A percentile compares a stretch with the other conserved stretches of the same genome.
These are phyloP conservation scores for Trichoderma gamsii DNA, from an alignment of 495 filamentous ascomycete genomes.

Conservation along the genomic window DNA sequence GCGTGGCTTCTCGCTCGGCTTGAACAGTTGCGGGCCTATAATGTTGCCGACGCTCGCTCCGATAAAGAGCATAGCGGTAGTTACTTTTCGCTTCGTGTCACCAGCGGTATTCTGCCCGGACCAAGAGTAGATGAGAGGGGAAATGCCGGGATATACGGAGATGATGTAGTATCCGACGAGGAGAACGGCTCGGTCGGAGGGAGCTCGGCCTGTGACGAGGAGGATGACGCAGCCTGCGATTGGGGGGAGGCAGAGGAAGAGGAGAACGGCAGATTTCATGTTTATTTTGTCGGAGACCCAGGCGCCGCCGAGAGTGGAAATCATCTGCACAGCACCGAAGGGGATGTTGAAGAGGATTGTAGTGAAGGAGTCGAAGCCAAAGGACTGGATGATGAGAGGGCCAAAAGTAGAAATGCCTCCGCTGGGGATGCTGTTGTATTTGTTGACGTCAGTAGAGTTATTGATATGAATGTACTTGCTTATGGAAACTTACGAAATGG, in stretches of 20 bases:
- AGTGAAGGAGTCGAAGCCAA: slow-evolving; percentile 51
- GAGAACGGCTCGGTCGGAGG: slow-evolving; percentile 41
- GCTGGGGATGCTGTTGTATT: slow-evolving; percentile 46
- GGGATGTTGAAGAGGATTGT: slow-evolving; percentile 60
- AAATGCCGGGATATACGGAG: slow-evolving; percentile 56
- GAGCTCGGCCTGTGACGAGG: slow-evolving; percentile 42
- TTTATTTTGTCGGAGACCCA: slow-evolving; percentile 48
- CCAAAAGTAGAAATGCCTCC: slow-evolving; percentile 59
- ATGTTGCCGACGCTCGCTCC: slow-evolving; percentile 57
- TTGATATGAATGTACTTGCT: background rate
- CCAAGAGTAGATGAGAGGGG: slow-evolving; percentile 59
- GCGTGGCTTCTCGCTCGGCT: slow-evolving; percentile 47
- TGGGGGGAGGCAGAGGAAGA: slow-evolving; percentile 49
- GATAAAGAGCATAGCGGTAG: slow-evolving; percentile 51
- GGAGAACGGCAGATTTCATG: slow-evolving; percentile 50
- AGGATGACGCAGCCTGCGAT: slow-evolving; percentile 54
- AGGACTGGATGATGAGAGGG: slow-evolving; percentile 53
- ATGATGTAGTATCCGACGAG: slow-evolving; percentile 57
- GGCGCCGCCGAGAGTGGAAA: slow-evolving; percentile 53
- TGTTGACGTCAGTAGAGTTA: background rate
- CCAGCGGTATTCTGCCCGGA: slow-evolving; percentile 57
- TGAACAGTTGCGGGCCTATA: slow-evolving; percentile 46
- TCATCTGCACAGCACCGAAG: slow-evolving; percentile 54
- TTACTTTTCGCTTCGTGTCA: slow-evolving; percentile 58
- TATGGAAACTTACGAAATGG: slow-evolving; percentile 20